Percentiles rank a stretch among this genome's conserved stretches.
phyloP scores from a whole-genome alignment of 805 yeast species.

The Pichia rugopelliculosa region DNA sequence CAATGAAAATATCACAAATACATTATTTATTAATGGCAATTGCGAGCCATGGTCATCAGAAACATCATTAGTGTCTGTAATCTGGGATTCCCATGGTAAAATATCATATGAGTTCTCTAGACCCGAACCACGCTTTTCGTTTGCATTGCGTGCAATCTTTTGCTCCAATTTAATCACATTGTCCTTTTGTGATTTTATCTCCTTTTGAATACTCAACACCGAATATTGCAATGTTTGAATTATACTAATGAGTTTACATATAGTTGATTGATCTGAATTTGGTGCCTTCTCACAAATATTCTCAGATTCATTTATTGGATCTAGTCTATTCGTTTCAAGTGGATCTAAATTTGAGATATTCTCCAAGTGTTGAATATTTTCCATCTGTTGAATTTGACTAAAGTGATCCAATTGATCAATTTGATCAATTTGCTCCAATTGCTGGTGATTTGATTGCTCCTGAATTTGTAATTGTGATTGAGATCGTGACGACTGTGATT shows the following conservation, averaged over 20 bases:
- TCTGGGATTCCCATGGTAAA: conserved; percentile 1
- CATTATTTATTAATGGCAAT: conserved; percentile 21
- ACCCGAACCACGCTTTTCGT: conserved; percentile 26
- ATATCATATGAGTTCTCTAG: conserved; percentile 24
- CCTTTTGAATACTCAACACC: conserved; percentile 13
- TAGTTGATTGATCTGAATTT: not conserved
- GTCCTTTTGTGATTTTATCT: conserved; percentile 16
- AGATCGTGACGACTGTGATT: not conserved
- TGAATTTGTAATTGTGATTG: not conserved
- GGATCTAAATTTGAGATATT: not conserved
- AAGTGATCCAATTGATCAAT: not conserved
- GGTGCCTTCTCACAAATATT: not conserved
- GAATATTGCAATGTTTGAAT: conserved; percentile 3
- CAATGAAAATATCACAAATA: conserved; percentile 21
- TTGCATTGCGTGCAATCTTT: conserved; percentile 19
- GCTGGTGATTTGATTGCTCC: conserved; percentile 10
- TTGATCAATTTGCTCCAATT: conserved; percentile 5
- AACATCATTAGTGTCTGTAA: not conserved
- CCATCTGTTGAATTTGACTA: not conserved
- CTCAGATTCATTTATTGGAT: not conserved
- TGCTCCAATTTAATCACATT: conserved; percentile 23
- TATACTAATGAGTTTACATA: not conserved
- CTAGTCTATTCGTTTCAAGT: not conserved
- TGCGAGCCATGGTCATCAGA: not conserved
- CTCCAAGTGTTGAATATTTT: not conserved